Conservation (phyloP, 1,284 basidiomycete genomes). For the Quambalaria eucalypti region DNA sequence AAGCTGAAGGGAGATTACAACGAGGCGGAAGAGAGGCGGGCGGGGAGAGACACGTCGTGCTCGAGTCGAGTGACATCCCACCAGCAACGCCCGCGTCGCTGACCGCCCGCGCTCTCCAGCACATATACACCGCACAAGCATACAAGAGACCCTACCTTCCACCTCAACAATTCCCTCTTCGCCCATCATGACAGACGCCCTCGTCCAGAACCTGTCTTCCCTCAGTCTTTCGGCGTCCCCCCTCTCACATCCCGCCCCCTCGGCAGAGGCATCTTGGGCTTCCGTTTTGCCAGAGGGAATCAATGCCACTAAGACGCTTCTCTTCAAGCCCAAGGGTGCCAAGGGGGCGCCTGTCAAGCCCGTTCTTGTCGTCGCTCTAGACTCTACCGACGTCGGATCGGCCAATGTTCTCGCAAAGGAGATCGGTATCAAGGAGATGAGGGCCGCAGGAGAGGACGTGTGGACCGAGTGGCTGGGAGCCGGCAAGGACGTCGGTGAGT, state of each 20-base stretch:
- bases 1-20: too few species aligned
- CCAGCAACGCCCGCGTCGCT: too few species aligned
- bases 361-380: slow-evolving; percentile 61
- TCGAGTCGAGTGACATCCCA: too few species aligned
- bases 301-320: slow-evolving; percentile 61
- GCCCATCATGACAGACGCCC: slow-evolving; percentile 1
- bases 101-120: too few species aligned
- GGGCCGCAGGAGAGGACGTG: slow-evolving; percentile 78
- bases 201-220: neutral
- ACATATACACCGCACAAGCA: too few species aligned
- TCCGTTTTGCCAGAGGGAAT: slow-evolving; percentile 50
- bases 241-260: neutral
- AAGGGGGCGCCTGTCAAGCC: slow-evolving; percentile 76
- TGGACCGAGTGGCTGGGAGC: slow-evolving; percentile 73
- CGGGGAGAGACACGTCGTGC: too few species aligned
- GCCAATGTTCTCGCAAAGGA: slow-evolving; percentile 63
- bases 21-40: too few species aligned
- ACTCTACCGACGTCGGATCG: slow-evolving; percentile 46
- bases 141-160: too few species aligned
- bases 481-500: slow-evolving; percentile 76
- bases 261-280: neutral
- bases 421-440: slow-evolving; percentile 77
- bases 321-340: slow-evolving; percentile 83
- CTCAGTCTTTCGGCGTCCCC: slow-evolving; percentile 1
- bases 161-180: slow-evolving; percentile 5